Percentiles rank a stretch among this genome's conserved stretches.
These are phyloP conservation scores for Tritrichomonas musculus DNA, from an alignment of 208 protist genomes.

Conservation along the genomic window DNA sequence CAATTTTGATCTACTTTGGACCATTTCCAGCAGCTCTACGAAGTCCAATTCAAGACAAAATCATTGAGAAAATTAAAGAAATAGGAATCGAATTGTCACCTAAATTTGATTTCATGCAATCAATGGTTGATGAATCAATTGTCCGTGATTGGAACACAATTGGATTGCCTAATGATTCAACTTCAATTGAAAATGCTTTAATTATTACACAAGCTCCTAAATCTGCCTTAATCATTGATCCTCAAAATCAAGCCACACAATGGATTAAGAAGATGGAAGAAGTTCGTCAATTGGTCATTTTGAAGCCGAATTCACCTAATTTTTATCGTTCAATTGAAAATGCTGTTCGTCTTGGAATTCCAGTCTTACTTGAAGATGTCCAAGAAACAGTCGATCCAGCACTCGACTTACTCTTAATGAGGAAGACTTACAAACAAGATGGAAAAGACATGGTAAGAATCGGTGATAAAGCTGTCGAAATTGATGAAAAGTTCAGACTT, in stretches of 20 bases:
- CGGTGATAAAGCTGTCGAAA: neutral
- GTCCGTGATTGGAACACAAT: constrained; percentile 88
- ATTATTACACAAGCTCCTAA: constrained; percentile 48
- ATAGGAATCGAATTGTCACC: constrained; percentile 44
- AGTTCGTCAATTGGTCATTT: neutral
- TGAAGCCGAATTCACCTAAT: constrained; percentile 59
- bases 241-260: constrained; percentile 52
- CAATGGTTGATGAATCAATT: constrained; percentile 78
- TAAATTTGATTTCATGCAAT: constrained; percentile 71
- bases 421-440: constrained; percentile 38
- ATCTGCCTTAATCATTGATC: constrained; percentile 57
- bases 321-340: constrained; percentile 76
- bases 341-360: constrained; percentile 75
- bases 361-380: constrained; percentile 80
- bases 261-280: constrained; percentile 50
- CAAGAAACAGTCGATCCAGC: constrained; percentile 80
- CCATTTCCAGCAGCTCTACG: constrained; percentile 79
- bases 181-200: constrained; percentile 86
- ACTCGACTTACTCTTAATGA: constrained; percentile 72
- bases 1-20: constrained; percentile 80
- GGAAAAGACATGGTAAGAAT: neutral
- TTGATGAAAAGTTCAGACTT: constrained; percentile 57
- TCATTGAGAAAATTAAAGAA: constrained; percentile 61
- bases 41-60: constrained; percentile 61
- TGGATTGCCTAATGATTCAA: constrained; percentile 81